Conservation (phyloP, 2,329 filamentous ascomycete species). For the Alternaria hordeiaustralica region DNA sequence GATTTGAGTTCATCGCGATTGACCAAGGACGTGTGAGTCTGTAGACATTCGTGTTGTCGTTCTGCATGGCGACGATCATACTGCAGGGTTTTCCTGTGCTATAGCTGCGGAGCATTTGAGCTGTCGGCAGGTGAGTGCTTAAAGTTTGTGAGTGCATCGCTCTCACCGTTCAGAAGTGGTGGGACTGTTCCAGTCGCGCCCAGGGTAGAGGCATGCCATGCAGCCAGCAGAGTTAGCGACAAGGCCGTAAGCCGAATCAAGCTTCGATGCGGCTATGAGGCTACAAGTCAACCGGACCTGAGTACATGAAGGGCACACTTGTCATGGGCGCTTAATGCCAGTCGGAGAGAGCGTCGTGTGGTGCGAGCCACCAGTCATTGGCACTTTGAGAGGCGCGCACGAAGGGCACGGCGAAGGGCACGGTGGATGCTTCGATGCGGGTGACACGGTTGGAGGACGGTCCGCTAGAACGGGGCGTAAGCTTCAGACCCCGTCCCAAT, state of each 20-base stretch:
- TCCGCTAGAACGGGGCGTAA: no score
- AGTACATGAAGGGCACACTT: background rate
- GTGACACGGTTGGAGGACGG: no score
- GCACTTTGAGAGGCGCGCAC: background rate
- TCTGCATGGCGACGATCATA: background rate
- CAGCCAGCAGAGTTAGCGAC: background rate
- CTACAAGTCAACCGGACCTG: background rate
- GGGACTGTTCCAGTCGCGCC: fast-evolving
- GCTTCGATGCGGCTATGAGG: background rate
- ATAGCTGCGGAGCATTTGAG: background rate
- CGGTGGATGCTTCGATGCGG: background rate
- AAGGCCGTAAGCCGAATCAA: background rate
- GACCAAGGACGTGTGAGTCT: no score
- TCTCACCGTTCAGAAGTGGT: background rate
- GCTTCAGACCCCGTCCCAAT: background rate
- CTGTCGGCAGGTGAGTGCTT: background rate
- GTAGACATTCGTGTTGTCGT: background rate
- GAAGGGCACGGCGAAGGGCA: background rate
- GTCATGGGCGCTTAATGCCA: background rate
- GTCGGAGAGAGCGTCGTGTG: background rate
- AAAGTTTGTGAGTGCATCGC: background rate
- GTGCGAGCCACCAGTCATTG: background rate
- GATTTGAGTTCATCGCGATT: background rate
- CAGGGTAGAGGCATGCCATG: background rate
- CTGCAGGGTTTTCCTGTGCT: background rate